Base-by-base conservation (phyloP, 1,284 basidiomycete species). In the Fomitopsis pinicola region DNA sequence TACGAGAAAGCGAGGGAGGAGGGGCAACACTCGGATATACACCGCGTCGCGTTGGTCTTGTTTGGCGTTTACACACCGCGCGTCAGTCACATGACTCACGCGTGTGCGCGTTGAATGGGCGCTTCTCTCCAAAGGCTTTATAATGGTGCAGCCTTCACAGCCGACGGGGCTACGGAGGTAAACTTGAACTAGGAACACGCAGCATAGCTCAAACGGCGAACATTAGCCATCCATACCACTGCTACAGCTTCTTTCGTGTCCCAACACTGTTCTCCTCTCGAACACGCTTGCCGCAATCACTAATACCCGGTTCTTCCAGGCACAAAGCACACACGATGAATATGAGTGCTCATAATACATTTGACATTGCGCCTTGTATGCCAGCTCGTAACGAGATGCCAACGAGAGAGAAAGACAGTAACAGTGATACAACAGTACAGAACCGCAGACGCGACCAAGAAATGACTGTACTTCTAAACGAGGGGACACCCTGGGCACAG, bases 11-110 rank as follows among this genome's bases (percentile, higher is more conserved):
- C 33, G 28, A n/a, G 28, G 2, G 28, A 42, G 52, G 38, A 59
- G 42, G 30, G 30, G 35, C 9, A 17, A 12, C 9, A n/a, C n/a
- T n/a, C n/a, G n/a, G 30, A 5, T 10, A 26, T 26, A 19, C 35
- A 54, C 36, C 68, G 67, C 66, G 67, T 67, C 66, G 65, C 66
- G 65, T 68, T 69, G 68, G 63, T 60, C 48, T 65, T 68, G 62
- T 68, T 68, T 68, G 67, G 63, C 60, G 15, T 36, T 45, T 59
- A 58, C 67, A 57, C 63, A 61, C 52, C 57, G 68, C 72, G 71
- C 70, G 71, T 68, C 62, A 8, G 52, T 66, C 72, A 71, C 71
- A 67, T 71, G 69, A 59, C 36, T 59, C 38, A 12, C 28, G 28
- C 52, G 35, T 42, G 35, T 8, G 17, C 44, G 42, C 19, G 42